A percentile compares a stretch with the other conserved stretches of the same genome.
Conservation (phyloP, 768 basidiomycete genomes). For the Boletus speciosus region DNA sequence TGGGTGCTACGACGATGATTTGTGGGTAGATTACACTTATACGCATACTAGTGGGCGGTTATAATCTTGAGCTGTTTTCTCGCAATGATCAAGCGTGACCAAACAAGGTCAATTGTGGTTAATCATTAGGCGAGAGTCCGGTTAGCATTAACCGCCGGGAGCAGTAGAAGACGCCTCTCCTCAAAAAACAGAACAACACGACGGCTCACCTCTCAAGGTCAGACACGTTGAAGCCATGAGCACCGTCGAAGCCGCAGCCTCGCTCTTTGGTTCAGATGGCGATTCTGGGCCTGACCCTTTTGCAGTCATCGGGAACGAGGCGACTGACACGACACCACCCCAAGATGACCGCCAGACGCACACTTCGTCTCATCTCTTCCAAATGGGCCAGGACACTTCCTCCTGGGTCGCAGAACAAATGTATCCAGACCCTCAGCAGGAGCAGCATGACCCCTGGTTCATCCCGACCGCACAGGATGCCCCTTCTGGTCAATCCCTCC, state of each 20-base stretch:
- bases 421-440: conserved; percentile 26
- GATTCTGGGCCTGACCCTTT: conserved; percentile 64
- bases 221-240: conserved; percentile 48
- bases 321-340: conserved; percentile 29
- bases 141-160: not conserved
- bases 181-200: conserved; percentile 6
- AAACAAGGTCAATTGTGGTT: conserved; percentile 19
- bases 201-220: conserved; percentile 8
- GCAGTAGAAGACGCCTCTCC: conserved; percentile 1
- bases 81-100: conserved; percentile 21
- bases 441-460: conserved; percentile 27
- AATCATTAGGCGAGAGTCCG: conserved; percentile 3
- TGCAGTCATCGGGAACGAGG: conserved; percentile 49
- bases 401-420: conserved; percentile 39
- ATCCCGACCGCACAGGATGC: conserved; percentile 20
- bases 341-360: conserved; percentile 22
- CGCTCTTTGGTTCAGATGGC: conserved; percentile 65
- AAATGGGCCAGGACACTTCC: conserved; percentile 36
- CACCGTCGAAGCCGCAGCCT: conserved; percentile 73
- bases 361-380: conserved; percentile 21
- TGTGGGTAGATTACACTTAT: conserved; percentile 15
- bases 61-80: conserved; percentile 15
- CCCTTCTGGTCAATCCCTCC: conserved; percentile 14
- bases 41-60: conserved; percentile 2
- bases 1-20: not conserved